These are phyloP conservation scores for Nematocida homosporus DNA, from an alignment of 371 early-diverging fungal species.

Conservation along the genomic window DNA sequence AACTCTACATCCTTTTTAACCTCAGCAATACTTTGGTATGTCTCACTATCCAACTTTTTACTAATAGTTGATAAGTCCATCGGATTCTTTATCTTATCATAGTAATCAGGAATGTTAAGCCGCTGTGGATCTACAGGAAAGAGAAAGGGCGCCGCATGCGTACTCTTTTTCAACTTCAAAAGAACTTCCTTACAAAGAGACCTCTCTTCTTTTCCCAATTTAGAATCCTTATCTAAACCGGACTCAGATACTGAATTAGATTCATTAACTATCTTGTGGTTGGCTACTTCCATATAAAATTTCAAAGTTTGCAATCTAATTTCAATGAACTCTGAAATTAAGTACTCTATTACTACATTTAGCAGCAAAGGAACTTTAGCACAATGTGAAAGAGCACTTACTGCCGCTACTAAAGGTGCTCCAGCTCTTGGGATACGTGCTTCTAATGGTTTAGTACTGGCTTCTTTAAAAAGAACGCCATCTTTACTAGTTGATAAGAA, in stretches of 20 bases:
- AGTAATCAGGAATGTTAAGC: conserved; percentile 85
- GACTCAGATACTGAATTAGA: neutral
- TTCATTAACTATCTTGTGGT: conserved; percentile 1
- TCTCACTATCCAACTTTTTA: conserved; percentile 72
- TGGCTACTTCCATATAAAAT: conserved; percentile 21
- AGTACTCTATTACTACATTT: conserved; percentile 64
- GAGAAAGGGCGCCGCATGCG: conserved; percentile 72
- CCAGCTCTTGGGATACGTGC: conserved; percentile 59
- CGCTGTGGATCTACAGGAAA: conserved; percentile 85
- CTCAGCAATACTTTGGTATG: conserved; percentile 73
- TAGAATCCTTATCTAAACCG: conserved; percentile 2
- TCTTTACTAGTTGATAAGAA: conserved; percentile 56
- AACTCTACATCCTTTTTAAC: conserved; percentile 74
- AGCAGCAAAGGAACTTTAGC: conserved; percentile 65
- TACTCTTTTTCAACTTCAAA: conserved; percentile 61
- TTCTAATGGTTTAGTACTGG: conserved; percentile 65
- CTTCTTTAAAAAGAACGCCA: conserved; percentile 59
- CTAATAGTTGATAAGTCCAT: conserved; percentile 93
- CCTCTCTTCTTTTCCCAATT: conserved; percentile 1
- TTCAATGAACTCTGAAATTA: conserved; percentile 65
- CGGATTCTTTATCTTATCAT: conserved; percentile 79
- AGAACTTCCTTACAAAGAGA: conserved; percentile 51
- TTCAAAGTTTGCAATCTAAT: conserved; percentile 9
- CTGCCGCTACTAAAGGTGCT: conserved; percentile 63
- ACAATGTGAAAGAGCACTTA: conserved; percentile 68